These are phyloP conservation scores for Diplogelasinospora grovesii DNA, from an alignment of 495 filamentous ascomycete species.

Conservation along the genomic window DNA sequence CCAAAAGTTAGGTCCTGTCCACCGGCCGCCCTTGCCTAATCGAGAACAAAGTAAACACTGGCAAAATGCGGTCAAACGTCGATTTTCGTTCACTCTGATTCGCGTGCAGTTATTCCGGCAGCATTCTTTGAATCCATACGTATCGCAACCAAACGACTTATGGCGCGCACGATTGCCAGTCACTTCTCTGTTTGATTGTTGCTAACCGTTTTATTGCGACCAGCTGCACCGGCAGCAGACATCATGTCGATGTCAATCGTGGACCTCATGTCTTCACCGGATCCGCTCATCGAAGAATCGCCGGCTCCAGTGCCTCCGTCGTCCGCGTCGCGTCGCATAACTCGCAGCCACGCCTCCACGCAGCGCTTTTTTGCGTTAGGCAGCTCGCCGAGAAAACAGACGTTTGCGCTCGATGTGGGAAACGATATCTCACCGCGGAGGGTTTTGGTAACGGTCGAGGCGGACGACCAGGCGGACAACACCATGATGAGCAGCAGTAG, in stretches of 20 bases:
- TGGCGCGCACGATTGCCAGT: too few relatives aligned
- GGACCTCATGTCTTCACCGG: constrained; percentile 41
- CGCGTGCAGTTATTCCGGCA: not conserved
- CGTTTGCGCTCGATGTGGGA: constrained; percentile 48
- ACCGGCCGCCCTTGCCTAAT: constrained; percentile 6
- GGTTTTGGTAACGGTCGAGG: constrained; percentile 48
- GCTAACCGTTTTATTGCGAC: too few relatives aligned
- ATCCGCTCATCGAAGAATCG: constrained; percentile 37
- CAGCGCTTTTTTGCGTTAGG: constrained; percentile 22
- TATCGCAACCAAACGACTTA: not conserved
- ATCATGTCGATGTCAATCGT: constrained; percentile 23
- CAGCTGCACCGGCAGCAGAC: constrained; percentile 13
- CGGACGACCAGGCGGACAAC: too few relatives aligned
- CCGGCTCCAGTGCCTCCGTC: constrained; percentile 16
- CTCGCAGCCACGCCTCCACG: constrained; percentile 22
- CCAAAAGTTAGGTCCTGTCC: not conserved
- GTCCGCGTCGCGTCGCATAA: constrained; percentile 20
- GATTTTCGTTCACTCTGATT: not conserved
- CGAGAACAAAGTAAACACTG: constrained; percentile 15
- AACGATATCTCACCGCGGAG: constrained; percentile 42
- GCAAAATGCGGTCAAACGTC: constrained; percentile 3
- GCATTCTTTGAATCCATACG: constrained; percentile 1
- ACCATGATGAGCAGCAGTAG: too few relatives aligned
- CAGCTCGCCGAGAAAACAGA: constrained; percentile 45
- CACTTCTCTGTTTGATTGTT: too few relatives aligned